Percentiles rank a stretch among this genome's conserved stretches.
Evolutionary conservation across 805 yeast species (phyloP).

Genomic region (Wickerhamiella brachini): DNA sequence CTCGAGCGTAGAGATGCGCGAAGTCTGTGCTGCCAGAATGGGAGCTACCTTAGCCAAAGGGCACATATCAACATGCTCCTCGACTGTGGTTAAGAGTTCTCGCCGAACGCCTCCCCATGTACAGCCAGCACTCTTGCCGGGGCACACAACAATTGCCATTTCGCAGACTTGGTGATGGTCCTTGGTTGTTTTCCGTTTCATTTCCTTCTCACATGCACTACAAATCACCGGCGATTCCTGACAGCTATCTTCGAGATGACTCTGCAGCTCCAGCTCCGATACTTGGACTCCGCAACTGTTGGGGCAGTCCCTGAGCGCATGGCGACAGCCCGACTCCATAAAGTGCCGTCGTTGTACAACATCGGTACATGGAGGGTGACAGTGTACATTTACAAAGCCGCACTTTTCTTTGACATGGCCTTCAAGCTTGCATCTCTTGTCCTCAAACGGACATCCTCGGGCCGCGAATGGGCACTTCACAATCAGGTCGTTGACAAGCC

Average conservation of each 20-base stretch:
- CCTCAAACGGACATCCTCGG: slow-evolving; percentile 45
- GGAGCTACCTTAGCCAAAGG: slow-evolving; percentile 19
- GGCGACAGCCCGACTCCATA: slow-evolving; percentile 11
- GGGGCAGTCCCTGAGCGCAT: slow-evolving; percentile 14
- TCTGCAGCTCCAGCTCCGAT: slow-evolving; percentile 2
- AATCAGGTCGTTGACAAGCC: slow-evolving; percentile 45
- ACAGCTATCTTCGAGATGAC: neutral
- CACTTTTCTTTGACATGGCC: slow-evolving; percentile 35
- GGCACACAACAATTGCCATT: slow-evolving; percentile 14
- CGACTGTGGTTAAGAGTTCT: slow-evolving; percentile 2
- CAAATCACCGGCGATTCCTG: neutral
- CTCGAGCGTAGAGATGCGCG: slow-evolving; percentile 19
- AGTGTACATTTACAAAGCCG: slow-evolving; percentile 26
- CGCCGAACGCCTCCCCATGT: slow-evolving; percentile 16
- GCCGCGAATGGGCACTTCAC: slow-evolving; percentile 39
- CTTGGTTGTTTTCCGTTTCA: slow-evolving; percentile 8
- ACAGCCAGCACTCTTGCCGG: slow-evolving; percentile 21
- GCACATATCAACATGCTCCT: slow-evolving; percentile 19
- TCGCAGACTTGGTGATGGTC: slow-evolving; percentile 8
- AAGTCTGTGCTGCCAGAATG: slow-evolving; percentile 18
- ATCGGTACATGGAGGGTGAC: slow-evolving; percentile 21
- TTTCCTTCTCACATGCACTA: slow-evolving; percentile 3
- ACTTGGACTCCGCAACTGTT: slow-evolving; percentile 8
- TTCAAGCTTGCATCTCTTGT: slow-evolving; percentile 45
- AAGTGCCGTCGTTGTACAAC: slow-evolving; percentile 13